Conservation (phyloP, 1,284 basidiomycete genomes). For the Apiotrichum gamsii region DNA sequence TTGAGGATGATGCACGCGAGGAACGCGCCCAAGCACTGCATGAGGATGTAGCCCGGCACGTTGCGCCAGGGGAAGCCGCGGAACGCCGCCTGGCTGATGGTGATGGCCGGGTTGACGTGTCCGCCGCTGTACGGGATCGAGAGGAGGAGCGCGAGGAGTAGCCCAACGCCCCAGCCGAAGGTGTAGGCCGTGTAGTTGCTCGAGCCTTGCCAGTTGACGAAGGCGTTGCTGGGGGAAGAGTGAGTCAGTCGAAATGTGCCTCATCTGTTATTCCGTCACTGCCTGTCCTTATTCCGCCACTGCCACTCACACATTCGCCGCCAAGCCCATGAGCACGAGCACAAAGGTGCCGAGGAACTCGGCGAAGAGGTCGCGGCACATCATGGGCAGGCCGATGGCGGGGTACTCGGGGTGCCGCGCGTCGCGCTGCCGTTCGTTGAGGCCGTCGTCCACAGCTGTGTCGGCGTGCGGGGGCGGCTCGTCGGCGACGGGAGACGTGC, state of each 20-base stretch:
- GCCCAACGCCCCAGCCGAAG: conserved; percentile 14
- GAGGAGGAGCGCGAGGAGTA: conserved; percentile 8
- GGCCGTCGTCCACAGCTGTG: no score
- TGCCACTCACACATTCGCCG: not conserved
- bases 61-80: conserved; percentile 29
- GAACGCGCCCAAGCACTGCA: conserved; percentile 28
- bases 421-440: no score
- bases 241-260: no score
- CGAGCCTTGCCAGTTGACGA: not conserved
- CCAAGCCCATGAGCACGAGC: not conserved
- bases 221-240: not conserved
- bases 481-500: no score
- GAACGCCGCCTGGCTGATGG: conserved; percentile 15
- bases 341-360: no score
- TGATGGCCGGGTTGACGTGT: conserved; percentile 23
- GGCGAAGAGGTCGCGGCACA: no score
- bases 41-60: conserved; percentile 24
- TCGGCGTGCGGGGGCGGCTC: no score
- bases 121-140: conserved; percentile 16
- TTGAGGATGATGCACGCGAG: conserved; percentile 23
- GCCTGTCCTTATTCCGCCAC: no score
- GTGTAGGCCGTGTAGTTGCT: conserved; percentile 1
- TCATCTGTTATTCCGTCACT: no score
- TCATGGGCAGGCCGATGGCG: no score
- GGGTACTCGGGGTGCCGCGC: no score